Conservation (phyloP, 2,329 filamentous ascomycete species). For the Thermoascus crustaceus region DNA sequence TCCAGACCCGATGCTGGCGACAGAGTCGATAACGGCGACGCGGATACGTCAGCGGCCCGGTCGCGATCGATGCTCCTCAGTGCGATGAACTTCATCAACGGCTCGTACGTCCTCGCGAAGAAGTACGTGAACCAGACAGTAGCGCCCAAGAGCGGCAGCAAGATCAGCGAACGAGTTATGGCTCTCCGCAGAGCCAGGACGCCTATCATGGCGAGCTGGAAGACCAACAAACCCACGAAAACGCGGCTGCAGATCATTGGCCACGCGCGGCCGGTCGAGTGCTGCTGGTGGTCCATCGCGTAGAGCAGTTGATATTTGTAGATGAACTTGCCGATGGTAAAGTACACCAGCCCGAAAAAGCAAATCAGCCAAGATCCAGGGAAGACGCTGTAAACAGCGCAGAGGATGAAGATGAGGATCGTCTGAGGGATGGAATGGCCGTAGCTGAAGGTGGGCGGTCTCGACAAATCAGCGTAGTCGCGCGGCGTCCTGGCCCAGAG, state of each 20-base stretch:
- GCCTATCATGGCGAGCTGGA: slow-evolving; percentile 85
- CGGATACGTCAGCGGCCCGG: slow-evolving; percentile 40
- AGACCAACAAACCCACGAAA: slow-evolving; percentile 75
- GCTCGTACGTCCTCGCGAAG: slow-evolving; percentile 72
- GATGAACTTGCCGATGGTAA: slow-evolving; percentile 65
- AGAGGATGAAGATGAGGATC: slow-evolving; percentile 88
- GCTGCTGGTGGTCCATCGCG: slow-evolving; percentile 91
- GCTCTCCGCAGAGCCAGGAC: slow-evolving; percentile 68
- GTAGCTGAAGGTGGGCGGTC: slow-evolving; percentile 85
- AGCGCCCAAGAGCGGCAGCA: slow-evolving; percentile 66
- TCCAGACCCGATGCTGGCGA: slow-evolving; percentile 37
- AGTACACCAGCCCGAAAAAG: slow-evolving; percentile 62
- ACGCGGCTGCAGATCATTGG: slow-evolving; percentile 92
- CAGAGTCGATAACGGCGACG: slow-evolving; percentile 29
- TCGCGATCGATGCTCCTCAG: slow-evolving; percentile 70
- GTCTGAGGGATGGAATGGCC: slow-evolving; percentile 93
- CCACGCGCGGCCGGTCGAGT: slow-evolving; percentile 90
- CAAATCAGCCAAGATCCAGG: slow-evolving; percentile 72
- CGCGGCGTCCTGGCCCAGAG: slow-evolving; percentile 78
- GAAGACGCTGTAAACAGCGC: slow-evolving; percentile 86
- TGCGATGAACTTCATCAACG: slow-evolving; percentile 86
- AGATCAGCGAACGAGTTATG: slow-evolving; percentile 62
- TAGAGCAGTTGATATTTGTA: slow-evolving; percentile 98
- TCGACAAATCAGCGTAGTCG: slow-evolving; percentile 73
- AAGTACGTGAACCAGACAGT: slow-evolving; percentile 88